A percentile compares a stretch with the other conserved stretches of the same genome.
phyloP scores from a whole-genome alignment of 176 grass and related monocot species.

The Chrysopogon serrulatus region DNA sequence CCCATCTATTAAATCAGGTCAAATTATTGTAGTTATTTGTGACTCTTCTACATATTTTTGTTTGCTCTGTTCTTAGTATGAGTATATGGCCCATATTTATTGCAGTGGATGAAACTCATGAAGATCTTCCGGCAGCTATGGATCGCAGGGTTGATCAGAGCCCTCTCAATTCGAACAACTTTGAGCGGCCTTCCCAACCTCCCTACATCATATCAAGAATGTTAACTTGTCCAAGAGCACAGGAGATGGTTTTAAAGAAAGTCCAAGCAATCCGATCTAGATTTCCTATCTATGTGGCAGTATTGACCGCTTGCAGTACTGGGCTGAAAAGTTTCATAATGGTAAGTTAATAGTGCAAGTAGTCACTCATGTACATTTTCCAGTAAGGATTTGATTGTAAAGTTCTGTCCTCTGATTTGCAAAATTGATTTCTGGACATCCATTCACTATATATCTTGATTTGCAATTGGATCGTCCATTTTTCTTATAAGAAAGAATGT shows the following conservation, averaged over 20 bases:
- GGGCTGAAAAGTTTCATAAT: neutral
- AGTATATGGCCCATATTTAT: neutral
- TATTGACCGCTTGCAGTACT: neutral
- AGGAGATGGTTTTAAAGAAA: neutral
- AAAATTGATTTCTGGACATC: neutral
- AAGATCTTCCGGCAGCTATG: neutral
- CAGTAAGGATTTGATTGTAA: too few species aligned
- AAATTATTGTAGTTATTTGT: neutral
- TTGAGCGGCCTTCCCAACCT: neutral
- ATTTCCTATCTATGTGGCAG: neutral
- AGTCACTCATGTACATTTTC: too few species aligned
- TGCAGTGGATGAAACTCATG: neutral
- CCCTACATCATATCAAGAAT: neutral
- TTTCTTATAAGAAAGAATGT: neutral
- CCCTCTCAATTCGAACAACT: neutral
- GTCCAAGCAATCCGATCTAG: neutral
- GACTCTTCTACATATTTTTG: neutral
- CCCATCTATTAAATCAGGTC: neutral
- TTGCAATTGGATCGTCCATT: neutral
- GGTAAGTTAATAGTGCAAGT: neutral
- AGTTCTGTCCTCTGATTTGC: too few species aligned
- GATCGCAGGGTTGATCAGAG: neutral
- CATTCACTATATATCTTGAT: neutral
- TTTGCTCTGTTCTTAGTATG: neutral
- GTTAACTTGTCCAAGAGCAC: neutral